Conservation (phyloP, 2,329 filamentous ascomycete species). For the Penicillium digitatum region DNA sequence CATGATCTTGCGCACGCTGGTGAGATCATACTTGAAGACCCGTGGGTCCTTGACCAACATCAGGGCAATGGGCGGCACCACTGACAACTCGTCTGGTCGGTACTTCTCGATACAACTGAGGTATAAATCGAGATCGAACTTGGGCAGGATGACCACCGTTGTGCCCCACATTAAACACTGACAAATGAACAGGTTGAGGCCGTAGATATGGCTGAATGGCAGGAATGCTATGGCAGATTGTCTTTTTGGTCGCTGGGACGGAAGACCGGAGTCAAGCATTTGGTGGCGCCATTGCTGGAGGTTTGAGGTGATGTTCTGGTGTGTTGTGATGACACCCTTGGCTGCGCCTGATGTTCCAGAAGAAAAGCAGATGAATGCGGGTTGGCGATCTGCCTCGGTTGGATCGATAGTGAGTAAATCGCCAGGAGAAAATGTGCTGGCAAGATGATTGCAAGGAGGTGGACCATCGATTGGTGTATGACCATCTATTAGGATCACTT, state of each 20-base stretch:
- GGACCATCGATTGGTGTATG: constrained; percentile 8
- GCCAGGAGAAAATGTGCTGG: constrained; percentile 10
- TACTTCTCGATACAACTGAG: constrained; percentile 18
- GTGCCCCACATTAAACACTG: constrained; percentile 18
- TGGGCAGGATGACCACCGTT: constrained; percentile 14
- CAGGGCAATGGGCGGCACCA: constrained; percentile 20
- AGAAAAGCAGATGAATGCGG: constrained; percentile 22
- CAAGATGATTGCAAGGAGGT: constrained; percentile 17
- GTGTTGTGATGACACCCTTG: constrained; percentile 22
- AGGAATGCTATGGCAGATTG: constrained; percentile 19
- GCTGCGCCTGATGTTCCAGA: constrained; percentile 22
- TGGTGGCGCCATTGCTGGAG: constrained; percentile 19
- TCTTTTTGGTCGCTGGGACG: constrained; percentile 8
- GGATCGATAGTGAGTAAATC: constrained; percentile 9
- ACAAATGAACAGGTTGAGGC: constrained; percentile 18
- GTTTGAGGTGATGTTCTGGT: constrained; percentile 21
- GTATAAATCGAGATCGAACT: constrained; percentile 18
- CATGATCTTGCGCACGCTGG: constrained; percentile 17
- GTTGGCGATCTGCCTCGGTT: constrained; percentile 10
- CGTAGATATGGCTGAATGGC: constrained; percentile 24
- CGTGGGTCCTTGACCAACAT: constrained; percentile 21
- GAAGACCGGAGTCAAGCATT: constrained; percentile 9
- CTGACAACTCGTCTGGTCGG: constrained; percentile 16
- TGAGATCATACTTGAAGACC: constrained; percentile 17
- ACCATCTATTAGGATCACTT: constrained; percentile 14